Evolutionary conservation across 2,329 filamentous ascomycete species (phyloP), one percentile per base, ranked within the genome.

Genomic region (Beauveria asiatica): DNA sequence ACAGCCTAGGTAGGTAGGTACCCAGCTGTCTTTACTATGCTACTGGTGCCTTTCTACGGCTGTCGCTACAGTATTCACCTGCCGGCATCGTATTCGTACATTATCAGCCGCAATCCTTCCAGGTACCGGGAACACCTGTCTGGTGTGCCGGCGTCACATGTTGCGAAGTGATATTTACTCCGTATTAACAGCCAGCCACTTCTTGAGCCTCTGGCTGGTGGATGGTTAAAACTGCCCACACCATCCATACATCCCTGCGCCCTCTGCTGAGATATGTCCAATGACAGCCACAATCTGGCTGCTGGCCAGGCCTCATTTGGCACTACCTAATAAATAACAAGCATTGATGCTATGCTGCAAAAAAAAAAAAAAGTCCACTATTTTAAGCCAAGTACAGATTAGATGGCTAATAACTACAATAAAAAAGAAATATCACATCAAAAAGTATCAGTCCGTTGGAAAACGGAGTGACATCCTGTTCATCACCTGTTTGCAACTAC

Each of bases 1-100:
- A 4, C 13, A 16, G 4, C 33, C 19, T 33, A 30, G 3, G 21
- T 23, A 23, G 2, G 21, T 2, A 23, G 21, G 21, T 57, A 37
- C 33, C 30, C 13, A 37, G 33, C 33, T 37, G 33, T 6, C 13
- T 37, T 2, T 5, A 37, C 5, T 5, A 37, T 16, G 2, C 33
- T 37, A 33, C 30, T 16, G 33, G 33, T 6, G 16, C 33, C 33
- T 37, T 37, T 37, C 11, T 5, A 13, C 33, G 33, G 33, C 13
- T 37, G 33, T 37, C 33, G 33, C 33, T 6, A 13, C 13, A 13
- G 11, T 16, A 13, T 37, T 37, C 11, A 37, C 33, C 13, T 51
- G 37, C 27, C 19, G 39, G 56, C 41, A 45, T 42, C 57, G 57
- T 59, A 59, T 59, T 59, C 57, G 57, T 53, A 52, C 42, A 33